phyloP scores from a whole-genome alignment of 352 stramenopile genomes.

The Globisporangium polare region DNA sequence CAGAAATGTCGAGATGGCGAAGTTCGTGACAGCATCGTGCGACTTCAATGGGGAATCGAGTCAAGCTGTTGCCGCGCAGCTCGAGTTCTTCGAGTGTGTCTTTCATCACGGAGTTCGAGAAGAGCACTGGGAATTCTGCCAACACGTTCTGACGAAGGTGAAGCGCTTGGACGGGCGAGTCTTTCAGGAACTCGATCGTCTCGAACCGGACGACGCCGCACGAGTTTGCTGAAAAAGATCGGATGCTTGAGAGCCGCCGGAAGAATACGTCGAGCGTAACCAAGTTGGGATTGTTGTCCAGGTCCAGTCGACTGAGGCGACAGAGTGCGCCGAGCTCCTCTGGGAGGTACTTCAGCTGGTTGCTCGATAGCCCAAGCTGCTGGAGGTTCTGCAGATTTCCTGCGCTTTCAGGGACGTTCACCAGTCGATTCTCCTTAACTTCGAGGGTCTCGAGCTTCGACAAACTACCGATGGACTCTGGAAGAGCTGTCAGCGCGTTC shows the following conservation, averaged over 20 bases:
- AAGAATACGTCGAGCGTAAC: conserved; percentile 35
- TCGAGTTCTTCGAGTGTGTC: conserved; percentile 41
- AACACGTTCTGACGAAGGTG: conserved; percentile 40
- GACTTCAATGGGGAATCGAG: conserved; percentile 36
- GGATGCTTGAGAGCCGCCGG: conserved; percentile 25
- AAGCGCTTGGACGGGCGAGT: conserved; percentile 35
- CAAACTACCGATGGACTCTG: conserved; percentile 37
- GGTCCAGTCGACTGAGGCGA: conserved; percentile 21
- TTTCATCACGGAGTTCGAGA: conserved; percentile 39
- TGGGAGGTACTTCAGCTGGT: conserved; percentile 41
- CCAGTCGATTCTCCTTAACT: conserved; percentile 37
- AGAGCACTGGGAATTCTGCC: conserved; percentile 31
- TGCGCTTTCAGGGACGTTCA: conserved; percentile 33
- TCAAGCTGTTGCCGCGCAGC: conserved; percentile 31
- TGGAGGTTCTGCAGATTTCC: conserved; percentile 38
- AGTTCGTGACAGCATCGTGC: conserved; percentile 34
- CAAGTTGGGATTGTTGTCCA: conserved; percentile 46
- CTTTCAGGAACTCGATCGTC: conserved; percentile 37
- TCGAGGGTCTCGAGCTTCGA: conserved; percentile 32
- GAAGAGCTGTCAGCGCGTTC: conserved; percentile 38
- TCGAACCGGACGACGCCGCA: conserved; percentile 47
- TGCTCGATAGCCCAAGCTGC: conserved; percentile 32
- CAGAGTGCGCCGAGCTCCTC: conserved; percentile 32
- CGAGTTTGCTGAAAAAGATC: conserved; percentile 25
- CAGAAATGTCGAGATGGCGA: conserved; percentile 37